Conservation (phyloP, 768 basidiomycete genomes). For the Hygrophoropsis aurantiaca region DNA sequence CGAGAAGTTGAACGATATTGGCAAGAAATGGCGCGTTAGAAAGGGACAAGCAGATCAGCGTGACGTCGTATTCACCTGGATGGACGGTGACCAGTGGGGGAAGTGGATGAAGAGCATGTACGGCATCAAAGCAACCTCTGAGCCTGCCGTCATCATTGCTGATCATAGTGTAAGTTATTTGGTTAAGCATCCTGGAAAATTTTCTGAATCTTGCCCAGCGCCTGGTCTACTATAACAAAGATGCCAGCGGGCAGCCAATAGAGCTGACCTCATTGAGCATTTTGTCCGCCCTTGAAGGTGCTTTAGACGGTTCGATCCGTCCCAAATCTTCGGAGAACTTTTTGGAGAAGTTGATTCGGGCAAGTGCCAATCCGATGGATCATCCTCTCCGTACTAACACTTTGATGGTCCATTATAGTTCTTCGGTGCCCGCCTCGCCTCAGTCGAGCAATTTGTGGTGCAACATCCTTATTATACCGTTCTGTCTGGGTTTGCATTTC, state of each 20-base stretch:
- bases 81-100: slow-evolving; percentile 82
- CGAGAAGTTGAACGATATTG: slow-evolving; percentile 50
- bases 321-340: slow-evolving; percentile 70
- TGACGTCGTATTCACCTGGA: slow-evolving; percentile 84
- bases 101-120: slow-evolving; percentile 95
- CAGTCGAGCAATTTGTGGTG: slow-evolving; percentile 7
- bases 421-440: slow-evolving; percentile 13
- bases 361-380: slow-evolving; percentile 38
- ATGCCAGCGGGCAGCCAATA: slow-evolving; percentile 54
- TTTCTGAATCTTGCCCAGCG: slow-evolving; percentile 38
- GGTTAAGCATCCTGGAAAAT: neutral
- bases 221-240: slow-evolving; percentile 75
- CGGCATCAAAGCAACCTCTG: slow-evolving; percentile 45
- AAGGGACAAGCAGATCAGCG: slow-evolving; percentile 27
- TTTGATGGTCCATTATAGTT: slow-evolving; percentile 9
- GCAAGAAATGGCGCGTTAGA: slow-evolving; percentile 56
- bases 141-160: slow-evolving; percentile 60
- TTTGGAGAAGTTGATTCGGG: slow-evolving; percentile 65
- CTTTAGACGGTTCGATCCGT: slow-evolving; percentile 46
- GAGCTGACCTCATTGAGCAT: slow-evolving; percentile 55
- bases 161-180: slow-evolving; percentile 67
- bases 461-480: slow-evolving; percentile 21
- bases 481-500: slow-evolving; percentile 7
- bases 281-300: slow-evolving; percentile 70
- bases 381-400: slow-evolving; percentile 7